Conservation (phyloP, 2,329 filamentous ascomycete species). For the Pseudogymnoascus sp. region DNA sequence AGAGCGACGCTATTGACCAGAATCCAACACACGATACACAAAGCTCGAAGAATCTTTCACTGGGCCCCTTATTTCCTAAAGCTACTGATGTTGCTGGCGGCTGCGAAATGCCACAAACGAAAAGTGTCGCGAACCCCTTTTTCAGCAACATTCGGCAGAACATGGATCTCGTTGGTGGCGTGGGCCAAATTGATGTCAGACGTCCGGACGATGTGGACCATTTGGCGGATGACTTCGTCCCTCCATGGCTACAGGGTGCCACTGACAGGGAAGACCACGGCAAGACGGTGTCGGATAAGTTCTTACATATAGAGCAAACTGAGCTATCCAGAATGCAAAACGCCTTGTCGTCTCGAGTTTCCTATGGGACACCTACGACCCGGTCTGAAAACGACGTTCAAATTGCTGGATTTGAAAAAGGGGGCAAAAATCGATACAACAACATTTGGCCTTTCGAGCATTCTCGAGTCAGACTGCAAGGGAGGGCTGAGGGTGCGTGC, state of each 20-base stretch:
- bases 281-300: slow-evolving; percentile 72
- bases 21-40: slow-evolving; percentile 32
- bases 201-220: slow-evolving; percentile 45
- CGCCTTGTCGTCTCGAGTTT: slow-evolving; percentile 56
- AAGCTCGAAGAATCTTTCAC: slow-evolving; percentile 40
- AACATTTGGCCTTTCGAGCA: slow-evolving; percentile 97
- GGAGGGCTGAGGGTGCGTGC: slow-evolving; percentile 59
- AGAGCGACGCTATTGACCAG: slow-evolving; percentile 56
- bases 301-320: slow-evolving; percentile 71
- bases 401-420: slow-evolving; percentile 89
- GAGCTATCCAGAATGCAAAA: slow-evolving; percentile 92
- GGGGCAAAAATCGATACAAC: slow-evolving; percentile 93
- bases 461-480: slow-evolving; percentile 71
- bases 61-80: slow-evolving; percentile 39
- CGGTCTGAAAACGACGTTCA: slow-evolving; percentile 43
- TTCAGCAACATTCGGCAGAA: slow-evolving; percentile 96
- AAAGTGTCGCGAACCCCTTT: slow-evolving; percentile 73
- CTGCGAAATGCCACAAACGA: slow-evolving; percentile 66
- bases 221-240: slow-evolving; percentile 44
- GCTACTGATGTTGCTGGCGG: slow-evolving; percentile 80
- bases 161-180: slow-evolving; percentile 87
- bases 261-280: slow-evolving; percentile 63
- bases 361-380: slow-evolving; percentile 40
- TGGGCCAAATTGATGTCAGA: slow-evolving; percentile 69
- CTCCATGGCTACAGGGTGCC: slow-evolving; percentile 68